Evolutionary conservation across 768 basidiomycete species (phyloP), one percentile per base, ranked within the genome.

Genomic region (Brasilioporus rufonigricans): DNA sequence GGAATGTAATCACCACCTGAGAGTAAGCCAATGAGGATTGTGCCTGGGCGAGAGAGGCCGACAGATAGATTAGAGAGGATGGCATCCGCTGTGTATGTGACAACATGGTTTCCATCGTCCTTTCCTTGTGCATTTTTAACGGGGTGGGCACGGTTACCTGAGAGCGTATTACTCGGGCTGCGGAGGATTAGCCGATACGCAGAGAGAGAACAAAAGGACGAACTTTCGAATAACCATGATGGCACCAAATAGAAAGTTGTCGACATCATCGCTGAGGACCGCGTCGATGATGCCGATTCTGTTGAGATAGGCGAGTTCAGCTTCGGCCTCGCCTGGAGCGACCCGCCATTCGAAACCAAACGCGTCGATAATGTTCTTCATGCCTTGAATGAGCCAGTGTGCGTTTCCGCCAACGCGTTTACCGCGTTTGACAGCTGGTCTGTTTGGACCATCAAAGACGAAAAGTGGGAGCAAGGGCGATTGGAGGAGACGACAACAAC

Each of bases 321-420:
- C 94, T 69, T 98, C 95, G 0, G 95, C 95, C 71, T 97, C 95
- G 18, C 92, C 93, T 7, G 94, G 94, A 16, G 93, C 94, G 68
- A 78, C 82, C 60, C 83, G 75, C 84, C 86, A 89, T 63, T 89
- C 87, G 60, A 89, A 90, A 1, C 89, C 89, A 70, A 89, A 90
- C 0, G 87, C 85, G 43, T 87, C 83, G 2, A 90, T 84, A 44
- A 91, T 87, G 19, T 80, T 77, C 70, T 89, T 88, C 85, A 89
- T 89, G 3, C 86, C 87, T 32, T 83, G 80, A 9, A 83, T 82
- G 41, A 91, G 77, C 73, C 84, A 86, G 61, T 86, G 81, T 43
- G 69, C 74, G 8, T 80, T 78, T 38, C 80, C 80, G 36, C 82
- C 80, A 29, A 90, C 82, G 36, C 80, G 80, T 72, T 89, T 90